Conservation (phyloP, 2,329 filamentous ascomycete genomes). For the Fusarium verticillioides region DNA sequence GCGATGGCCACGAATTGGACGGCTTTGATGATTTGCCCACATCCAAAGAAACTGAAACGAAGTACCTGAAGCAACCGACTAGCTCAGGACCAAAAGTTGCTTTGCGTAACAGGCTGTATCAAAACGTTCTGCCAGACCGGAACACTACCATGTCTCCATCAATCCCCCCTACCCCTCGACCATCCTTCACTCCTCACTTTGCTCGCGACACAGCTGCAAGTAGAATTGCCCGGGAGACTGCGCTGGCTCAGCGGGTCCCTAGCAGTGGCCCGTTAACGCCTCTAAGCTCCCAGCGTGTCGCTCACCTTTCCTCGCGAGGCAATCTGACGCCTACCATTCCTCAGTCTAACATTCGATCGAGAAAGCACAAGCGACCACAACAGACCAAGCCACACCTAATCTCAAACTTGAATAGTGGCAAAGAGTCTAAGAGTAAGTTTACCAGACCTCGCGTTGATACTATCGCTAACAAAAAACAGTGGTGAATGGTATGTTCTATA, state of each 20-base stretch:
- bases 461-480: slow-evolving; percentile 61
- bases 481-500: slow-evolving; percentile 96
- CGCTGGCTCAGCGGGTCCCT: slow-evolving; percentile 68
- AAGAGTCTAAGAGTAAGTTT: slow-evolving; percentile 80
- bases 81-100: slow-evolving; percentile 74
- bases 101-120: slow-evolving; percentile 66
- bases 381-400: slow-evolving; percentile 88
- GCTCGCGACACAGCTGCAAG: slow-evolving; percentile 74
- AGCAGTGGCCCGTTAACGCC: slow-evolving; percentile 65
- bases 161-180: slow-evolving; percentile 65
- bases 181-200: slow-evolving; percentile 69
- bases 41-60: slow-evolving; percentile 82
- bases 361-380: slow-evolving; percentile 68
- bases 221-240: slow-evolving; percentile 71
- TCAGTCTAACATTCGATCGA: slow-evolving; percentile 59
- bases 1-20: slow-evolving; percentile 92
- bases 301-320: slow-evolving; percentile 62
- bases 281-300: slow-evolving; percentile 64
- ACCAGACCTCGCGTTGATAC: neutral
- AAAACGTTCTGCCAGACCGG: slow-evolving; percentile 65
- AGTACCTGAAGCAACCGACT: slow-evolving; percentile 82
- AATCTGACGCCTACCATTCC: slow-evolving; percentile 57
- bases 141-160: slow-evolving; percentile 63
- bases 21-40: slow-evolving; percentile 95
- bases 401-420: slow-evolving; percentile 79